These are phyloP conservation scores for Glycyrrhiza uralensis DNA, from an alignment of 306 rosid genomes.

Conservation along the genomic window DNA sequence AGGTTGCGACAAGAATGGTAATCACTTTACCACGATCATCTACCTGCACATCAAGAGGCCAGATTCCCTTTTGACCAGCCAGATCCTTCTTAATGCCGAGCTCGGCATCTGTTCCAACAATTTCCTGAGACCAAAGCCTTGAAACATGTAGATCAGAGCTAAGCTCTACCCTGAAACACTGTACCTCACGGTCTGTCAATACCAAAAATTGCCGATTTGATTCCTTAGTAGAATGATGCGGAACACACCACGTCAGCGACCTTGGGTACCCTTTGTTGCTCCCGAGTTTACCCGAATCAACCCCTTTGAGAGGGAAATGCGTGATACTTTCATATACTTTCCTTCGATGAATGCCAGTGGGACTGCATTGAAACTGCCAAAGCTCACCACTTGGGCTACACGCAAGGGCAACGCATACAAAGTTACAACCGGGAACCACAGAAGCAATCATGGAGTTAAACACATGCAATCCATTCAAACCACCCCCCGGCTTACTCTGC, in stretches of 20 bases:
- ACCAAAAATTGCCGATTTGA: slow-evolving; percentile 53
- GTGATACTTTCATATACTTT: slow-evolving; percentile 41
- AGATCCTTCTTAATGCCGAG: slow-evolving; percentile 84
- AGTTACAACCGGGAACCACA: slow-evolving; percentile 45
- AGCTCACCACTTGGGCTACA: slow-evolving; percentile 77
- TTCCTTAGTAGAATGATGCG: slow-evolving; percentile 42
- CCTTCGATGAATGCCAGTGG: slow-evolving; percentile 52
- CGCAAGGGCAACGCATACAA: slow-evolving; percentile 64
- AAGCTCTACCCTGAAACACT: slow-evolving; percentile 60
- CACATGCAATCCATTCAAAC: slow-evolving; percentile 30
- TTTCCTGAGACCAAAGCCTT: slow-evolving; percentile 84
- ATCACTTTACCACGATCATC: slow-evolving; percentile 71
- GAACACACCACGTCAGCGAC: slow-evolving; percentile 77
- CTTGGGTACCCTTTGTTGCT: slow-evolving; percentile 81
- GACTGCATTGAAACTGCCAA: slow-evolving; percentile 80
- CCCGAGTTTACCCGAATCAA: slow-evolving; percentile 46
- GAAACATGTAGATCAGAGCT: slow-evolving; percentile 52
- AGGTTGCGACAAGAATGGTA: slow-evolving; percentile 80
- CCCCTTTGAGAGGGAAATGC: slow-evolving; percentile 36
- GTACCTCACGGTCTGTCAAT: slow-evolving; percentile 77
- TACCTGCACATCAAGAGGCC: slow-evolving; percentile 88
- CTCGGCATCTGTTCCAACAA: slow-evolving; percentile 83
- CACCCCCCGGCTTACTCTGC: slow-evolving; percentile 35
- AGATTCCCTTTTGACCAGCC: slow-evolving; percentile 92
- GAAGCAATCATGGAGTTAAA: slow-evolving; percentile 80